Conservation (phyloP, 2,329 filamentous ascomycete species). For the Penicillium glabrum region DNA sequence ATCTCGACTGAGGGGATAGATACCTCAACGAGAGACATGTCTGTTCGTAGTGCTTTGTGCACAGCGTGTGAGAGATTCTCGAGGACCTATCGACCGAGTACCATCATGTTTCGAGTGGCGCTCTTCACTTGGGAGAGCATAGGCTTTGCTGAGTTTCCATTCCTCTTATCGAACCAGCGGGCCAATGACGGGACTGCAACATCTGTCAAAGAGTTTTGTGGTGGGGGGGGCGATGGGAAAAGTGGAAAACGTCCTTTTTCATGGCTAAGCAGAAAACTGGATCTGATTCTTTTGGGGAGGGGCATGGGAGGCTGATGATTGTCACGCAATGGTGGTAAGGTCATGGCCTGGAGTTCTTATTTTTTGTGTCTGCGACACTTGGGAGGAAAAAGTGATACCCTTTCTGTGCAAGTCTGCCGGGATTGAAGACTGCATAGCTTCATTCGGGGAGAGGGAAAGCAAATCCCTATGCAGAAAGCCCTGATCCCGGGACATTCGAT, state of each 20-base stretch:
- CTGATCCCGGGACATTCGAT: conserved; percentile 25
- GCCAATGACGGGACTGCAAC: conserved; percentile 9
- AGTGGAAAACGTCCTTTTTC: conserved; percentile 19
- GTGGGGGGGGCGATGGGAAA: conserved; percentile 1
- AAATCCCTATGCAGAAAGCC: conserved; percentile 24
- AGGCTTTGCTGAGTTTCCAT: conserved; percentile 26
- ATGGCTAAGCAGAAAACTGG: conserved; percentile 27
- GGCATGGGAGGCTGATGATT: conserved; percentile 25
- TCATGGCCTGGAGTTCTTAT: conserved; percentile 36
- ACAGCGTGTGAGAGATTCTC: conserved; percentile 26
- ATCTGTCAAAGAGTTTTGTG: conserved; percentile 6
- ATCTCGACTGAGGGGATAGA: conserved; percentile 73
- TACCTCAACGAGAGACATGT: conserved; percentile 38
- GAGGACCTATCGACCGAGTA: conserved; percentile 17
- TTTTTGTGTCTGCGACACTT: conserved; percentile 40
- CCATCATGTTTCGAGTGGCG: conserved; percentile 19
- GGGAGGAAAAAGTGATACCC: conserved; percentile 47
- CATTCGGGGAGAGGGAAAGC: conserved; percentile 29
- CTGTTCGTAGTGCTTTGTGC: conserved; percentile 38
- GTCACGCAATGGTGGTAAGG: conserved; percentile 31
- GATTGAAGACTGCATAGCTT: conserved; percentile 39
- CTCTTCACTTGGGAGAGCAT: conserved; percentile 30
- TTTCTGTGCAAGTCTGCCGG: conserved; percentile 41
- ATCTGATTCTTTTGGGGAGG: conserved; percentile 7
- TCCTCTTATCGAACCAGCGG: conserved; percentile 8